These are phyloP conservation scores for Penicillium salamii DNA, from an alignment of 495 filamentous ascomycete genomes.

Conservation along the genomic window DNA sequence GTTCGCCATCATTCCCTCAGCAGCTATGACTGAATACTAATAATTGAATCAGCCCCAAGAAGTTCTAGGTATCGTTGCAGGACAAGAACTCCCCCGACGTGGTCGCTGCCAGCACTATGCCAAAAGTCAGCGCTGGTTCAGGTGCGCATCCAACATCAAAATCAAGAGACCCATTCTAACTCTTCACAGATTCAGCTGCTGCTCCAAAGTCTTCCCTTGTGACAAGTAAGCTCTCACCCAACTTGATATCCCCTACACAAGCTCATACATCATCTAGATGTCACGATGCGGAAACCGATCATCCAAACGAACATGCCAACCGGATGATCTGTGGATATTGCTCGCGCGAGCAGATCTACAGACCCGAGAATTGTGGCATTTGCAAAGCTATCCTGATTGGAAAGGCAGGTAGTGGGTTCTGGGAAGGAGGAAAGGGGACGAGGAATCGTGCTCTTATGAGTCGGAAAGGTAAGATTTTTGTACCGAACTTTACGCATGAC, in stretches of 20 bases:
- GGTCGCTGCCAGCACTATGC: slow-evolving; percentile 78
- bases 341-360: slow-evolving; percentile 79
- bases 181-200: slow-evolving; percentile 54
- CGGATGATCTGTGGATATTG: slow-evolving; percentile 88
- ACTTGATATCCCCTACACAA: neutral
- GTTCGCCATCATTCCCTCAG: slow-evolving; percentile 17
- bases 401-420: slow-evolving; percentile 71
- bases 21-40: neutral
- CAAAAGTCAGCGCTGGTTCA: slow-evolving; percentile 83
- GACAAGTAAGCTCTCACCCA: slow-evolving; percentile 50
- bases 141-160: slow-evolving; percentile 44
- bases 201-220: slow-evolving; percentile 70
- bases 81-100: slow-evolving; percentile 70
- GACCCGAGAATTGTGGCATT: slow-evolving; percentile 73
- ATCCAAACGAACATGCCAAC: slow-evolving; percentile 80
- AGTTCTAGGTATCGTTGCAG: slow-evolving; percentile 73
- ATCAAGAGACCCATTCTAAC: no score
- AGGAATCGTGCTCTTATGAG: slow-evolving; percentile 68
- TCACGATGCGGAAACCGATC: slow-evolving; percentile 70
- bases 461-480: slow-evolving; percentile 51
- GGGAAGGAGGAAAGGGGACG: slow-evolving; percentile 92
- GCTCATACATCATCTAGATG: slow-evolving; percentile 47
- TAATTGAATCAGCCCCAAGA: slow-evolving; percentile 47
- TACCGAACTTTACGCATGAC: slow-evolving; percentile 1
- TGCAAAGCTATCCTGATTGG: slow-evolving; percentile 75